Evolutionary conservation across 345 rosid genomes (phyloP), one percentile per base, ranked within the genome.

Genomic region (Stellera chamaejasme): DNA sequence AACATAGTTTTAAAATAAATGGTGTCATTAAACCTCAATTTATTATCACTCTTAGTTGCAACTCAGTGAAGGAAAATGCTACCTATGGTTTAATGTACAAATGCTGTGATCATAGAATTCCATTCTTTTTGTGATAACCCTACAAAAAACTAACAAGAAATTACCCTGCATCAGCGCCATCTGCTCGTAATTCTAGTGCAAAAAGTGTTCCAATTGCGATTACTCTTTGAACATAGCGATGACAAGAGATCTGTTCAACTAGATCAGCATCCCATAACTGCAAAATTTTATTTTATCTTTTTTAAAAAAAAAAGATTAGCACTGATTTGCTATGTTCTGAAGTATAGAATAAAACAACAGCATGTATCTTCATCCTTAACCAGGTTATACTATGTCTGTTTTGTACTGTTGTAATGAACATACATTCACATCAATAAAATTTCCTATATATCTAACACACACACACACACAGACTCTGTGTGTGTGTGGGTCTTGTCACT

Each of bases 211-310:
- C 97, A 54, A 93, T 46, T 15, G 74, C 78, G 57, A 89, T 79
- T 68, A 87, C 91, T 76, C 96, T 84, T 71, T 72, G 68, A 46
- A 93, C 87, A 1, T 90, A 73, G 55, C 79, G 75, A 72, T 84
- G 97, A 13, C 66, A 72, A 54, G 99, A 89, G 56, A 89, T 75
- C 65, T 61, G 79, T 36, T 70, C 72, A 58, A 85, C 81, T 61
- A 85, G 66, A 27, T 83, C 78, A 11, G 32, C 62, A 52, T 89
- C 85, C 99, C 96, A 93, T 66, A 93, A 58, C 99, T 89, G 87
- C 82, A 74, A 54, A 52, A 65, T 50, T 43, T n/a, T 2, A 39
- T 55, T n/a, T n/a, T n/a, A n/a, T n/a, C n/a, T n/a, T n/a, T n/a
- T n/a, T n/a, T n/a, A n/a, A 10, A 36, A 16, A 50, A 53, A 41